Evolutionary conservation across 2,329 filamentous ascomycete species (phyloP).

Genomic region (Aspergillus awamori): DNA sequence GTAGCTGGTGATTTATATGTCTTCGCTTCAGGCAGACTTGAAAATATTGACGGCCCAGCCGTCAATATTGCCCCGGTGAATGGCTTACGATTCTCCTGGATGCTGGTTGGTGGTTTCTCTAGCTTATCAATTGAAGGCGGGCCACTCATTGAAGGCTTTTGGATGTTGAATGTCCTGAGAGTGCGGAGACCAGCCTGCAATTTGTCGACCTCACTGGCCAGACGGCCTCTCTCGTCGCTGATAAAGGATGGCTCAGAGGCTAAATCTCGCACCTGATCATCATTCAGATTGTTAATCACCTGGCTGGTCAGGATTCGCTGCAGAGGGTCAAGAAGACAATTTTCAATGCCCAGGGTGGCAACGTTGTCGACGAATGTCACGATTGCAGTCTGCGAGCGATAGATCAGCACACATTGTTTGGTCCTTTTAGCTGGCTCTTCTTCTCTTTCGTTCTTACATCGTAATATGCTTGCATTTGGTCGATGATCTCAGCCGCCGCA

Average conservation of each 20-base stretch:
- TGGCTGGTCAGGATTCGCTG: conserved; percentile 47
- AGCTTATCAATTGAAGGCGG: no score
- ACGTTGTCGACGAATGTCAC: conserved; percentile 54
- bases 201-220: conserved; percentile 23
- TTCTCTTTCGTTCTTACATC: conserved; percentile 14
- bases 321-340: conserved; percentile 50
- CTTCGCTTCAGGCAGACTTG: no score
- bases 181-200: conserved; percentile 15
- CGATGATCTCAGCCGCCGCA: conserved; percentile 45
- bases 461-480: conserved; percentile 46
- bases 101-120: no score
- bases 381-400: conserved; percentile 32
- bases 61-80: no score
- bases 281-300: conserved; percentile 39
- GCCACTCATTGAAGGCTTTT: no score
- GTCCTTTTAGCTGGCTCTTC: neutral
- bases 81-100: no score
- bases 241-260: conserved; percentile 33
- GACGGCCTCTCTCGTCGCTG: conserved; percentile 17
- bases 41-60: no score
- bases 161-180: conserved; percentile 8
- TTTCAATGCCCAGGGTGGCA: conserved; percentile 53
- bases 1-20: no score
- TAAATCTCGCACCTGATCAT: conserved; percentile 40
- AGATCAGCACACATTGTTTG: neutral